A percentile compares a stretch with the other conserved stretches of the same genome.
Evolutionary conservation across 306 rosid genomes (phyloP).

Genomic region (Cucumis sativus): Cucumber_9930_V3 NC_026657.2:7558001-7558500

Average conservation of each 20-base stretch:
- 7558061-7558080: background rate
- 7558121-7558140: constrained; percentile 93
- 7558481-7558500: background rate
- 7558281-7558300: constrained; percentile 82
- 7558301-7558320: constrained; percentile 98
- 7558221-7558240: background rate
- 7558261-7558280: background rate
- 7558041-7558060: background rate
- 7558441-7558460: background rate
- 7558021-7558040: no score
- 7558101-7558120: constrained; percentile 91
- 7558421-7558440: background rate
- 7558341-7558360: constrained; percentile 72
- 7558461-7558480: background rate
- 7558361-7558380: constrained; percentile 2
- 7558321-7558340: constrained; percentile 86
- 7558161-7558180: constrained; percentile 93
- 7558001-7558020: no score
- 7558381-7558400: background rate
- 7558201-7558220: constrained; percentile 33
- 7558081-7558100: constrained; percentile 40
- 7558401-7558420: background rate
- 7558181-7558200: constrained; percentile 90
- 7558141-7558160: constrained; percentile 88
- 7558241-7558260: background rate